Evolutionary conservation across 768 basidiomycete species (phyloP).

Genomic region (Gymnopilus junonius): DNA sequence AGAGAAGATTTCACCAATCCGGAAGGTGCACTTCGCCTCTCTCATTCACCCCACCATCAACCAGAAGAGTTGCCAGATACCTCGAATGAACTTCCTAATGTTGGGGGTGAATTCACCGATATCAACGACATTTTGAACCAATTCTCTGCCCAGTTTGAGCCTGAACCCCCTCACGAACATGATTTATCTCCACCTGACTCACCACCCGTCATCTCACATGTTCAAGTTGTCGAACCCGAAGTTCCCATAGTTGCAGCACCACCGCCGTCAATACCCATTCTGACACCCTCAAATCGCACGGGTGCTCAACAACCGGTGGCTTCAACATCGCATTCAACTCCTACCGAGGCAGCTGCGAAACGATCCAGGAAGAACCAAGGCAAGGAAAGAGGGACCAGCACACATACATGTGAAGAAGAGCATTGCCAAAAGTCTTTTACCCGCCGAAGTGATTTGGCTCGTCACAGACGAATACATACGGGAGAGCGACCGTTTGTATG

Average conservation of each 20-base stretch:
- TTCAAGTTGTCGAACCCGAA: slow-evolving; percentile 35
- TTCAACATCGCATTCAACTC: slow-evolving; percentile 51
- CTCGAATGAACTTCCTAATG: slow-evolving; percentile 50
- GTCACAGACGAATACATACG: slow-evolving; percentile 90
- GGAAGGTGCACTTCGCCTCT: slow-evolving; percentile 30
- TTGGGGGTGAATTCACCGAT: slow-evolving; percentile 67
- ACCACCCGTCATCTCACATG: slow-evolving; percentile 53
- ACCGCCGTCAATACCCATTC: slow-evolving; percentile 29
- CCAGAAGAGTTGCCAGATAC: slow-evolving; percentile 32
- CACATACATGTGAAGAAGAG: slow-evolving; percentile 71
- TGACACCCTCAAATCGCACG: slow-evolving; percentile 41
- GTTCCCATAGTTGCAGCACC: slow-evolving; percentile 22
- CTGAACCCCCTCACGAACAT: slow-evolving; percentile 49
- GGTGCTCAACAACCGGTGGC: slow-evolving; percentile 44
- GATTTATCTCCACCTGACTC: slow-evolving; percentile 50
- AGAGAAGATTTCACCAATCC: slow-evolving; percentile 38
- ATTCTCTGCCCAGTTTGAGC: slow-evolving; percentile 70
- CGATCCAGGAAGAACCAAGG: slow-evolving; percentile 43
- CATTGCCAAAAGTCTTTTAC: slow-evolving; percentile 83
- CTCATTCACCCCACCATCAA: slow-evolving; percentile 38
- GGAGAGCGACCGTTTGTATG: slow-evolving; percentile 88
- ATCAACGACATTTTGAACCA: slow-evolving; percentile 80
- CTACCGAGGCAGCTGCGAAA: slow-evolving; percentile 32
- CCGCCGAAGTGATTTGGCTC: slow-evolving; percentile 79
- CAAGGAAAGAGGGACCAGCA: slow-evolving; percentile 49